phyloP scores from a whole-genome alignment of 2,329 filamentous ascomycete species.

The Penicillium frequentans region DNA sequence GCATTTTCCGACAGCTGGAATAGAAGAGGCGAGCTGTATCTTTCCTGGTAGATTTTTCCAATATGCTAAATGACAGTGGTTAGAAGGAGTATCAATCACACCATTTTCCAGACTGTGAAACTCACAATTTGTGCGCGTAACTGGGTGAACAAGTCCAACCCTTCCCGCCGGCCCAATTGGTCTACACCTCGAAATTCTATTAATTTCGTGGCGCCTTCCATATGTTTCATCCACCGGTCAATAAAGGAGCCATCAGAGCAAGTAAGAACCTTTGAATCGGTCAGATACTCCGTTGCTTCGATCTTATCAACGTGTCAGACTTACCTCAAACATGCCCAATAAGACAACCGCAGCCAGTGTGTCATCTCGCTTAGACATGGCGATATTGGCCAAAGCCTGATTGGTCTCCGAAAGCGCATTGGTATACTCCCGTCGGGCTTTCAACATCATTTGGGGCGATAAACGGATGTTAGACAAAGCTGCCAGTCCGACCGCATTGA shows the following conservation, averaged over 20 bases:
- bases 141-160: conserved; percentile 7
- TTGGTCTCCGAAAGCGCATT: conserved; percentile 10
- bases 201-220: conserved; percentile 10
- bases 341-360: conserved; percentile 11
- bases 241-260: conserved; percentile 10
- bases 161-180: conserved; percentile 3
- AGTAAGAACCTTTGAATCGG: neutral
- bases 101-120: neutral
- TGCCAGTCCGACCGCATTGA: conserved; percentile 9
- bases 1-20: neutral
- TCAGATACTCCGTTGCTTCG: neutral
- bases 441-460: conserved; percentile 9
- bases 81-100: neutral
- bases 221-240: conserved; percentile 14
- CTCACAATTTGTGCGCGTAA: conserved; percentile 11
- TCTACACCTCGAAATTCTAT: conserved; percentile 10
- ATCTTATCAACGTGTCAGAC: neutral
- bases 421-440: conserved; percentile 10
- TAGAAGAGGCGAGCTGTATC: neutral
- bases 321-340: conserved; percentile 12
- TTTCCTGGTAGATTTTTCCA: conserved; percentile 3
- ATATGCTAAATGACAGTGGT: neutral
- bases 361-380: conserved; percentile 6
- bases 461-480: conserved; percentile 10
- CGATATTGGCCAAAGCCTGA: neutral